Conservation (phyloP, 2,329 filamentous ascomycete species). For the Geosmithia flava region DNA sequence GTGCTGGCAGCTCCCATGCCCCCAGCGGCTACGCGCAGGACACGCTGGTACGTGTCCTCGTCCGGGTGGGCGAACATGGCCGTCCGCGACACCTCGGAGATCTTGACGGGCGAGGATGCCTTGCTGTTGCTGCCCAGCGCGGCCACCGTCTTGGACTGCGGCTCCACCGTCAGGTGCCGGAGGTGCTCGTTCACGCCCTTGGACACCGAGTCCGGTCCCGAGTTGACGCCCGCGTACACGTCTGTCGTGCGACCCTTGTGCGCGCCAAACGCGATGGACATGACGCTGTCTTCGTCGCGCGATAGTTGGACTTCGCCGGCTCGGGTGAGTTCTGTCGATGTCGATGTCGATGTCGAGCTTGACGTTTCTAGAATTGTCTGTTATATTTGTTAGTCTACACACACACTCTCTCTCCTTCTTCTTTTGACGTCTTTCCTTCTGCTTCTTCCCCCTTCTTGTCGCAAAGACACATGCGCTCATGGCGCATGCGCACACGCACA, state of each 20-base stretch:
- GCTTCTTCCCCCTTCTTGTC: too few relatives aligned
- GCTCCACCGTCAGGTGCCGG: constrained; percentile 55
- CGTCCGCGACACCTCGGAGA: constrained; percentile 39
- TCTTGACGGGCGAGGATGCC: too few relatives aligned
- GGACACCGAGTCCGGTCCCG: constrained; percentile 56
- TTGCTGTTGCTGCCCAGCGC: constrained; percentile 6
- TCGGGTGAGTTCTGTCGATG: constrained; percentile 49
- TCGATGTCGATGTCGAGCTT: too few relatives aligned
- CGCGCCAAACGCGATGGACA: constrained; percentile 61
- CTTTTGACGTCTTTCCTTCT: too few relatives aligned
- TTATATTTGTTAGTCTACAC: too few relatives aligned
- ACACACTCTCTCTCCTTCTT: too few relatives aligned
- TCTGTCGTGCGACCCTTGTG: constrained; percentile 41
- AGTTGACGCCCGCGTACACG: constrained; percentile 71
- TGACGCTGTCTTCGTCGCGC: constrained; percentile 79
- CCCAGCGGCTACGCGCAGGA: constrained; percentile 45
- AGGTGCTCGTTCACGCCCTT: constrained; percentile 77
- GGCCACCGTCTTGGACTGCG: constrained; percentile 15
- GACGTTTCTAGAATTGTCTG: constrained; percentile 66
- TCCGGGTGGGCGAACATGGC: constrained; percentile 37
- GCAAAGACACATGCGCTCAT: neutral
- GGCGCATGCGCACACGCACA: neutral
- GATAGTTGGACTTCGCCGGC: constrained; percentile 66
- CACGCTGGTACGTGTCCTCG: constrained; percentile 45
- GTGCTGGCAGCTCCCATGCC: constrained; percentile 70